Base-by-base conservation (phyloP, 169 alveolate genomes). In the Nephromyces sp. region DNA sequence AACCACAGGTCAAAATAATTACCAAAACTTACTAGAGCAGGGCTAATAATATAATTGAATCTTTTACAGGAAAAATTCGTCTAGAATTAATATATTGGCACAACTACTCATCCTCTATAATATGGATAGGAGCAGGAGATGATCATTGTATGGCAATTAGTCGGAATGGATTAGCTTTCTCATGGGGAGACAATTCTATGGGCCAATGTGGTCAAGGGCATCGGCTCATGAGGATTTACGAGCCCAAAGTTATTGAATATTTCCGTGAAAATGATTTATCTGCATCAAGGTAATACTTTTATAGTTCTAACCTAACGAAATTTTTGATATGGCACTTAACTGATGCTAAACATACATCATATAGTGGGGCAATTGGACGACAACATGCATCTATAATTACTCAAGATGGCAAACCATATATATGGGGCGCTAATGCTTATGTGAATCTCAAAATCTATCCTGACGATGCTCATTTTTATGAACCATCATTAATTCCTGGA, bases 121-220 rank as follows among this genome's bases (percentile, higher is more conserved):
- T 69, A 24, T 8, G 76, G 53, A 71, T 75, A 4, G 81, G 32
- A 29, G 76, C 81, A 0, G 81, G 81, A 3, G 51, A 52, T n/a
- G 81, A 75, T 34, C 81, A 75, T 67, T 75, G 76, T 28, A 64
- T 68, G 24, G 81, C 81, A 6, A 65, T 75, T 24, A 67, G 66
- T 0, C 57, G 52, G 51, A 69, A 69, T 6, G 81, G 81, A 32
- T 31, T 75, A 68, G 81, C 66, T 30, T 75, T 75, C 62, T 52
- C 76, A 0, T 75, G 81, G 81, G 81, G 81, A 1, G 81, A 75
- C 52, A 75, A 75, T 53, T 6, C 72, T 21, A 70, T 66, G 15
- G 81, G 81, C 30, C 81, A 75, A 57, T 75, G 81, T 51, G 81
- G 81, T 25, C 52, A 66, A 25, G 81, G 81, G 66, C 81, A 75